Evolutionary conservation across 306 rosid genomes (phyloP), one percentile per base, ranked within the genome.

Genomic region (Geum urbanum): DNA sequence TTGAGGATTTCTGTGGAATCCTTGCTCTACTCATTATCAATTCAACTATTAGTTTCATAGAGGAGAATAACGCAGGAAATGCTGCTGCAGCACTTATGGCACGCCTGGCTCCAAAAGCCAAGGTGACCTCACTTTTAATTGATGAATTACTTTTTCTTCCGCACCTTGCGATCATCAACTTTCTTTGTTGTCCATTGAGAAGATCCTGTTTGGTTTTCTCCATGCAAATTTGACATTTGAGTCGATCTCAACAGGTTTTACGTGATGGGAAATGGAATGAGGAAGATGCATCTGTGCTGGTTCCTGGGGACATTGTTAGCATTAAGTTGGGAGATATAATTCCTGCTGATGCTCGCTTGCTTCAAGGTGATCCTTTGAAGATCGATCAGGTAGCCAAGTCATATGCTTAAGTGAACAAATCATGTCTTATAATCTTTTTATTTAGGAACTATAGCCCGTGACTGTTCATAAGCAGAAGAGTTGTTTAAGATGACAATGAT

Each of bases 61-160:
- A 75, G 71, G 79, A 75, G 68, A 67, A 75, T 27, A 75, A 75
- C 47, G 74, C 79, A 20, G 79, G 73, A 3, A 68, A 75, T 67
- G 79, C 73, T 24, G 79, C 73, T 5, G 74, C 73, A 22, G 79
- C 79, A 4, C 79, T 75, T 40, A 67, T 75, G 79, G 79, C 79
- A 5, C 45, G 74, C 41, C 72, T 75, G 35, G 79, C 79, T 59
- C 79, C 79, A 59, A 75, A 75, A 40, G 72, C 79, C 48, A 67
- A 61, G 66, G 79, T 67, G 5, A 71, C 57, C 22, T 48, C 49
- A 15, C 20, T 57, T 52, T 57, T 59, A 49, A 49, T 67, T 22
- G 16, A 71, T 46, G 44, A 46, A 10, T 59, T 57, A 6, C 4
- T 7, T 41, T 54, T 22, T 24, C 16, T 50, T 52, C 62, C 32